phyloP scores from a whole-genome alignment of 2,329 filamentous ascomycete species.

The Fusarium sp. region DNA sequence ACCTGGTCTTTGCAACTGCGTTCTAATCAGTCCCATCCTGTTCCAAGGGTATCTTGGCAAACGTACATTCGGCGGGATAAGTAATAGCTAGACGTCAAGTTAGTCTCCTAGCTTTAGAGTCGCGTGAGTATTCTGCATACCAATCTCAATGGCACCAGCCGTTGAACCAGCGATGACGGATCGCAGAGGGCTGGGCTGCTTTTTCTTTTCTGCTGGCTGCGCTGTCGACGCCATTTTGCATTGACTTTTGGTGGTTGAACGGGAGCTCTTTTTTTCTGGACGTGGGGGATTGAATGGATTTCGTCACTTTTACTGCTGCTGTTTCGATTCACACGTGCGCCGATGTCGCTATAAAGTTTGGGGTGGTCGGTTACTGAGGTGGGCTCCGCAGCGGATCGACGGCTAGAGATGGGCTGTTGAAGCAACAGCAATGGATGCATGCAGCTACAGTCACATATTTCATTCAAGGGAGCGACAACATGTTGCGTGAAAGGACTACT shows the following conservation, averaged over 20 bases:
- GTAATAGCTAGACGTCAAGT: constrained; percentile 73
- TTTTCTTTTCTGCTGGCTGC: constrained; percentile 49
- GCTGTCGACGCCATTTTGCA: constrained; percentile 48
- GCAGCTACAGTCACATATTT: neutral
- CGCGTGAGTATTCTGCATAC: constrained; percentile 58
- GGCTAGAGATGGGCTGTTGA: neutral
- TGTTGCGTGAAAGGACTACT: neutral
- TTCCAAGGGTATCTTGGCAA: neutral
- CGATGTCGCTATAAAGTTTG: constrained; percentile 43
- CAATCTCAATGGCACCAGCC: constrained; percentile 95
- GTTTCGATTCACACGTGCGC: constrained; percentile 31
- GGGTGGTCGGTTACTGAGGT: constrained; percentile 8
- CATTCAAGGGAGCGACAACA: fast-evolving
- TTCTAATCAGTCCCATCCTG: constrained; percentile 18
- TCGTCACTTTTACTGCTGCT: constrained; percentile 41
- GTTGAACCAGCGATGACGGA: constrained; percentile 92
- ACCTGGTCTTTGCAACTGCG: constrained; percentile 90
- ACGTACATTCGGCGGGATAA: constrained; percentile 90
- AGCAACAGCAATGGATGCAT: neutral
- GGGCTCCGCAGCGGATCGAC: neutral
- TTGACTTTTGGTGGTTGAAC: neutral
- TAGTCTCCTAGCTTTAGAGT: constrained; percentile 12
- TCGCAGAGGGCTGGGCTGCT: constrained; percentile 79
- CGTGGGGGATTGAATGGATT: constrained; percentile 38
- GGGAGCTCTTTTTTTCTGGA: constrained; percentile 25